Evolutionary conservation across 768 basidiomycete genomes (phyloP).

Genomic region (Psilocybe tampanensis): DNA sequence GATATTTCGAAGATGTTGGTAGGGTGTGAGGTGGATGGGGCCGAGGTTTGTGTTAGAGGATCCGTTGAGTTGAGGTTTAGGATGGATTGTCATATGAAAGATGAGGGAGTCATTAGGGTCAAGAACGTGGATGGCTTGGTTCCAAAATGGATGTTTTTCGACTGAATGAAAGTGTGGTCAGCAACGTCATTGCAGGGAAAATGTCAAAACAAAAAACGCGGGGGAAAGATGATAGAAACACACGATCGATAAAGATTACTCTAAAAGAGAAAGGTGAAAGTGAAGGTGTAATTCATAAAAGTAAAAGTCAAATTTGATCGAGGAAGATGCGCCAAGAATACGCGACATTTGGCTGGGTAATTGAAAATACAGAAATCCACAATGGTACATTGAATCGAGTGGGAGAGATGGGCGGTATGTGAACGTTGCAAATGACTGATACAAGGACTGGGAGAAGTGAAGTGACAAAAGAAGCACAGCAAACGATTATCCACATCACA

Average conservation of each 20-base stretch:
- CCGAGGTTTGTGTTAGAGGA: constrained; percentile 36
- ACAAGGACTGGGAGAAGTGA: not conserved
- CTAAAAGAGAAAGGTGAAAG: not conserved
- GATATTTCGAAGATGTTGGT: constrained; percentile 66
- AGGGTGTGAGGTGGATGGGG: constrained; percentile 47
- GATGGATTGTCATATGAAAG: constrained; percentile 48
- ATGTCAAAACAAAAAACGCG: not conserved
- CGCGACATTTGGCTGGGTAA: constrained; percentile 1
- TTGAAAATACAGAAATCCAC: not conserved
- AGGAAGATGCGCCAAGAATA: constrained; percentile 9
- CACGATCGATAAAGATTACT: not conserved
- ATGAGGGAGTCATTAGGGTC: constrained; percentile 63
- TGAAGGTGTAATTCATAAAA: not conserved
- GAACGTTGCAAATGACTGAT: not conserved
- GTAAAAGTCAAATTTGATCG: not conserved
- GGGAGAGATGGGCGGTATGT: not conserved
- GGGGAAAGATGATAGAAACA: not conserved
- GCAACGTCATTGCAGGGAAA: not conserved
- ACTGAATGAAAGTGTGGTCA: constrained; percentile 41
- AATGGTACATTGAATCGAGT: not conserved
- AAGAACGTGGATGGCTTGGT: constrained; percentile 58
- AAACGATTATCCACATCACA: not conserved
- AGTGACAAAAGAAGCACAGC: not conserved
- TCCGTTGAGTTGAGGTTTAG: constrained; percentile 33
- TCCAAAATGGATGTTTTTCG: constrained; percentile 73